phyloP scores from a whole-genome alignment of 805 yeast genomes.

The Metschnikowia cerradonensis region DNA sequence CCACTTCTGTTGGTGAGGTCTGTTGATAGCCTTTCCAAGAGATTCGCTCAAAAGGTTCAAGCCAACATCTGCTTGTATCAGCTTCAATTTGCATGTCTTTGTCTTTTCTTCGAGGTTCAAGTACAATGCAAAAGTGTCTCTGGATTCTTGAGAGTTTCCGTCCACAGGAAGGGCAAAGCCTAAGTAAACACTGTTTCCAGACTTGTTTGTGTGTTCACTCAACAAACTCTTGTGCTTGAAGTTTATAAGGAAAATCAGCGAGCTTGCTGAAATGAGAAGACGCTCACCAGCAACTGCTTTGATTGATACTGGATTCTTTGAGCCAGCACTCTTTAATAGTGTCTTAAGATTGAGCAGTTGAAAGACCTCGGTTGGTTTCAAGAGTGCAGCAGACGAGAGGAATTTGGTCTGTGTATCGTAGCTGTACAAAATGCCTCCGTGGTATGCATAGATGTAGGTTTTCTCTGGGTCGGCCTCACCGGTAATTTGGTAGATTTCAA shows the following conservation, averaged over 20 bases:
- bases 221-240: slow-evolving; percentile 41
- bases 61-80: slow-evolving; percentile 57
- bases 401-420: slow-evolving; percentile 15
- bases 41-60: slow-evolving; percentile 65
- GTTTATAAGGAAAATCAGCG: slow-evolving; percentile 42
- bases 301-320: slow-evolving; percentile 25
- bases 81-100: slow-evolving; percentile 40
- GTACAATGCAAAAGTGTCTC: slow-evolving; percentile 40
- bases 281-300: slow-evolving; percentile 43
- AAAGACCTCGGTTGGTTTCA: slow-evolving; percentile 19
- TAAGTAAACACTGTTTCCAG: slow-evolving; percentile 21
- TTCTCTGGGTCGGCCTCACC: slow-evolving; percentile 4
- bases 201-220: slow-evolving; percentile 25
- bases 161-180: slow-evolving; percentile 27
- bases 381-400: slow-evolving; percentile 22
- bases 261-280: slow-evolving; percentile 38
- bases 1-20: slow-evolving; percentile 13
- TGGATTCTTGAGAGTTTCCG: slow-evolving; percentile 41
- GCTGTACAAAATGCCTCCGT: slow-evolving; percentile 25
- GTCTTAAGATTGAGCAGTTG: slow-evolving; percentile 20
- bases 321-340: slow-evolving; percentile 11
- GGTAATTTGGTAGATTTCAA: slow-evolving; percentile 23
- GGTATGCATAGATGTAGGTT: slow-evolving; percentile 19
- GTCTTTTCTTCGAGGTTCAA: slow-evolving; percentile 40
- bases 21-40: slow-evolving; percentile 54